A percentile compares a stretch with the other conserved stretches of the same genome.
Evolutionary conservation across 208 protist species (phyloP).

Genomic region (Borovskyia barvae): DNA sequence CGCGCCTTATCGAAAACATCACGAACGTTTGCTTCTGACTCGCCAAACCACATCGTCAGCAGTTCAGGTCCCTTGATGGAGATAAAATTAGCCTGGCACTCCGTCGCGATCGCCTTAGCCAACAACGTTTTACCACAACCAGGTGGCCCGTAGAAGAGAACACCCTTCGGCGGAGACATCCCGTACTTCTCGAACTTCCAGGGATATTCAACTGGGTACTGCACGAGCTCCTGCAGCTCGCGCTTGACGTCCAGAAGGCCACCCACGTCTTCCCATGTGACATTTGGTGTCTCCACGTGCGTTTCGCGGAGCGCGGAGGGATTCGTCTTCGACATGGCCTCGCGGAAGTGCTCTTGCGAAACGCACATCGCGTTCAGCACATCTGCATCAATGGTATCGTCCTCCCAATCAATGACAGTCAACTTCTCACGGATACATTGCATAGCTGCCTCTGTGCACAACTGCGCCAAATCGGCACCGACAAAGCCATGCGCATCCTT

Average conservation of each 20-base stretch:
- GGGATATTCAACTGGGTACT: conserved; percentile 99
- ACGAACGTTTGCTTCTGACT: conserved; percentile 99
- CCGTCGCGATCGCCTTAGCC: conserved; percentile 97
- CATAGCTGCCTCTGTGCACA: conserved; percentile 99
- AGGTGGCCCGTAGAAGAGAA: conserved; percentile 98
- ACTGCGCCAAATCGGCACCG: conserved; percentile 98
- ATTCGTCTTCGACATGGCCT: conserved; percentile 95
- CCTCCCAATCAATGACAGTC: conserved; percentile 99
- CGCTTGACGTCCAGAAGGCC: conserved; percentile 98
- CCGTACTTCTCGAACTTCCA: conserved; percentile 99
- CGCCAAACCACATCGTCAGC: conserved; percentile 99
- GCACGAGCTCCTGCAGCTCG: conserved; percentile 99
- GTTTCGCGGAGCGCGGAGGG: conserved; percentile 99
- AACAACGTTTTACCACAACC: conserved; percentile 99
- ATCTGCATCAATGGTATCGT: conserved; percentile 99
- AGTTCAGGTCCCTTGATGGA: conserved; percentile 99
- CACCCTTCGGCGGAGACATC: conserved; percentile 97
- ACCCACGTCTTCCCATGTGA: conserved; percentile 99
- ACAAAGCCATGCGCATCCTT: conserved; percentile 99
- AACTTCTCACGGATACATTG: conserved; percentile 99
- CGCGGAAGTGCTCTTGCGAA: conserved; percentile 98
- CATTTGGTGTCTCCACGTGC: conserved; percentile 98
- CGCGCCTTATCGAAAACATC: conserved; percentile 99
- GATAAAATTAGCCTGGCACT: conserved; percentile 99
- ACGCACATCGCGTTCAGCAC: conserved; percentile 98